phyloP scores from a whole-genome alignment of 345 rosid genomes.

The Eucalyptus pumila region DNA sequence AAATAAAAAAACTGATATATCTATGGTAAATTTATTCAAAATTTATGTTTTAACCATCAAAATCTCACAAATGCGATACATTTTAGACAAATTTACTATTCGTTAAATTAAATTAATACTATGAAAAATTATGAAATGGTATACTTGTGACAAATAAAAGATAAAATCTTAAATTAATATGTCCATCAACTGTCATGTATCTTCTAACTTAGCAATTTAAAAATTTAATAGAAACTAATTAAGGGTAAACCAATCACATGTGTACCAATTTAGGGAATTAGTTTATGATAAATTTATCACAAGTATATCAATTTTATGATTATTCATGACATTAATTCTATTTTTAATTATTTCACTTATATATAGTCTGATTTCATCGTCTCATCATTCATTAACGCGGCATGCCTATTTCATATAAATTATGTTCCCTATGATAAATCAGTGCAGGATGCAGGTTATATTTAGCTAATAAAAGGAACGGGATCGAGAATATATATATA shows the following conservation, averaged over 20 bases:
- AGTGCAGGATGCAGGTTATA: neutral
- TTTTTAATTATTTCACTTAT: neutral
- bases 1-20: accelerated
- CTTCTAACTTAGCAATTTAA: no score
- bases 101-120: no score
- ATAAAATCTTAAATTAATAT: accelerated
- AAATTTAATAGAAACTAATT: no score
- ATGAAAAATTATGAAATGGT: no score
- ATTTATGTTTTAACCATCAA: no score
- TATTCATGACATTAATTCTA: neutral
- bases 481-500: neutral
- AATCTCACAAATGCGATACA: neutral
- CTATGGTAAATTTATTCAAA: accelerated
- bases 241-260: accelerated
- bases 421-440: neutral
- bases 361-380: neutral
- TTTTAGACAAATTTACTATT: no score
- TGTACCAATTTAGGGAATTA: no score
- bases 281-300: no score
- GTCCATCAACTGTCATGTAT: accelerated
- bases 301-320: no score
- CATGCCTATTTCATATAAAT: neutral
- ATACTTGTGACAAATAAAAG: no score
- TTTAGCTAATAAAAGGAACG: neutral
- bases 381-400: neutral